Conservation (phyloP, 306 rosid species). For the Morella rubra region DNA sequence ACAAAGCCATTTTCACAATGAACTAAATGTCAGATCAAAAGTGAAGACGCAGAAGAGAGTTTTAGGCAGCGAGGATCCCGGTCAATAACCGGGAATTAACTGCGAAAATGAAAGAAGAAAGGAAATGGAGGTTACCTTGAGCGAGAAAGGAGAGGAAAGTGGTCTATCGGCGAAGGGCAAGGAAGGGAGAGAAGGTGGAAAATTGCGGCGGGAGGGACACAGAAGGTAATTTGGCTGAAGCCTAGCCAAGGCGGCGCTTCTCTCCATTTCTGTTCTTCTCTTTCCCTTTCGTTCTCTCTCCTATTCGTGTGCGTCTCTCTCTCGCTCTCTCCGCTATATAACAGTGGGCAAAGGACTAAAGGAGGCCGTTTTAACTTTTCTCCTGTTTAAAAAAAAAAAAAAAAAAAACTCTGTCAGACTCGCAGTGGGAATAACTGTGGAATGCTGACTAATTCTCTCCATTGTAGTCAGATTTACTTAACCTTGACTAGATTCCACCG, state of each 20-base stretch:
- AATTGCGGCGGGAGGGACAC: conserved; percentile 40
- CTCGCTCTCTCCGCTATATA: not conserved
- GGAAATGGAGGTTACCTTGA: conserved; percentile 40
- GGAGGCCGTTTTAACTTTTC: not conserved
- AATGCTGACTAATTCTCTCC: no score
- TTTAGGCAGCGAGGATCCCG: no score
- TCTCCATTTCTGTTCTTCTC: conserved; percentile 50
- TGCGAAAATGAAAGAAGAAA: not conserved
- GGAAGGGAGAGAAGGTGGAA: conserved; percentile 20
- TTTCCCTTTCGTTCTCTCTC: not conserved
- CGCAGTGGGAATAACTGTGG: no score
- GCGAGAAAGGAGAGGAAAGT: conserved; percentile 33
- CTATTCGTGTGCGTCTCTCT: not conserved
- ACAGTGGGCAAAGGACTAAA: no score
- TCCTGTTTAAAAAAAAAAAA: no score
- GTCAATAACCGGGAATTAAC: no score
- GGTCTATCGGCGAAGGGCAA: conserved; percentile 10
- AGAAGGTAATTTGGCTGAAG: conserved; percentile 43
- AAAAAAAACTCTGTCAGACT: no score
- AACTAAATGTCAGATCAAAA: not conserved
- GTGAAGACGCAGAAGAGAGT: not conserved
- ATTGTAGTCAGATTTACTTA: no score
- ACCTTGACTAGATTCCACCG: no score
- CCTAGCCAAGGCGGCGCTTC: conserved; percentile 50
- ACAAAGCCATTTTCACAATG: not conserved